Conservation (phyloP, 2,329 filamentous ascomycete genomes). For the Penicillium sp. region DNA sequence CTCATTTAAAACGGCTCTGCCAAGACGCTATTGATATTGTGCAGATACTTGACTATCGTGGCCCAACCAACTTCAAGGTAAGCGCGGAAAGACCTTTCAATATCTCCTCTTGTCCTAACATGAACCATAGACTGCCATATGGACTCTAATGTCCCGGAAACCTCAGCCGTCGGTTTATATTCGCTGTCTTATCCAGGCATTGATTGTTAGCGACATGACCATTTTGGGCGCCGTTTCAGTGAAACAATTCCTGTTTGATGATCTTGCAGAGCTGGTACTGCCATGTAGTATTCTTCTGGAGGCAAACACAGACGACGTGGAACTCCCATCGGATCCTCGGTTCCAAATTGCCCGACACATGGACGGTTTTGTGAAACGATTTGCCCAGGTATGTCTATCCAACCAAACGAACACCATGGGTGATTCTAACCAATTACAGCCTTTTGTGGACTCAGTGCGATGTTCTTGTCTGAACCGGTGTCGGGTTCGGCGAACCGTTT, state of each 20-base stretch:
- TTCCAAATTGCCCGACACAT: constrained; percentile 72
- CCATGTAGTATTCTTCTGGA: constrained; percentile 71
- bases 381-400: constrained; percentile 44
- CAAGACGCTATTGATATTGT: constrained; percentile 70
- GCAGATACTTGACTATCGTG: constrained; percentile 65
- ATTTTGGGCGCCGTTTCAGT: constrained; percentile 69
- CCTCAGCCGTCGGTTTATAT: constrained; percentile 83
- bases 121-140: constrained; percentile 64
- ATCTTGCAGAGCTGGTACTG: constrained; percentile 75
- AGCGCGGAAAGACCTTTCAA: constrained; percentile 14
- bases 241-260: constrained; percentile 74
- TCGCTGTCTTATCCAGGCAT: constrained; percentile 73
- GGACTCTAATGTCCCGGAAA: constrained; percentile 72
- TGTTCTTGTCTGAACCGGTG: constrained; percentile 88
- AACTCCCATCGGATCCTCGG: constrained; percentile 70
- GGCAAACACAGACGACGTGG: constrained; percentile 72
- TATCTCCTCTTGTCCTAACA: constrained; percentile 3
- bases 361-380: constrained; percentile 63
- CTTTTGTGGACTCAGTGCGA: constrained; percentile 80
- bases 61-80: constrained; percentile 70
- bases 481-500: constrained; percentile 83
- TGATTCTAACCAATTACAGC: constrained; percentile 48
- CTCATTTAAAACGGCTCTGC: constrained; percentile 69
- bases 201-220: constrained; percentile 71
- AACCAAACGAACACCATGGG: neutral